A percentile compares a stretch with the other conserved stretches of the same genome.
phyloP scores from a whole-genome alignment of 257 asterid genomes.

The Nicotiana knightiana region DNA sequence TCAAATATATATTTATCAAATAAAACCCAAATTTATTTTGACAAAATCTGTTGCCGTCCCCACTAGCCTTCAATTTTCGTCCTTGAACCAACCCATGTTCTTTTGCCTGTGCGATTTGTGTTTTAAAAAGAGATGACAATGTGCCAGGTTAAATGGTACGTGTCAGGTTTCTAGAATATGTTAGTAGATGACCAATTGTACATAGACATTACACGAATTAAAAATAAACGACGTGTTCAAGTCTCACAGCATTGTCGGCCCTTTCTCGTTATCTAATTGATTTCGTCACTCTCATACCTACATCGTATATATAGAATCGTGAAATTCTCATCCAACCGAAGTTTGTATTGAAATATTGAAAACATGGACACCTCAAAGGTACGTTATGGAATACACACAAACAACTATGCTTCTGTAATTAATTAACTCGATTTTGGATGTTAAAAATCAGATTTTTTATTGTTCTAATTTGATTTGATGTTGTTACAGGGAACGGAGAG shows the following conservation, averaged over 20 bases:
- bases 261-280: neutral
- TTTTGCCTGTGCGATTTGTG: neutral
- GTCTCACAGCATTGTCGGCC: neutral
- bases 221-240: neutral
- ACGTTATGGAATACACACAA: neutral
- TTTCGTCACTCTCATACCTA: neutral
- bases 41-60: too few species aligned
- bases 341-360: neutral
- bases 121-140: neutral
- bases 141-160: neutral
- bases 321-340: neutral
- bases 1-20: too few species aligned
- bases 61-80: too few species aligned
- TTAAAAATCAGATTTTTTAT: neutral
- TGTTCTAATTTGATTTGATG: neutral
- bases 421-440: too few species aligned
- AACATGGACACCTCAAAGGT: slow-evolving; percentile 23
- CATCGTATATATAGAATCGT: neutral
- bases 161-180: neutral
- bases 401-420: neutral
- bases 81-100: neutral
- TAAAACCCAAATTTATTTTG: too few species aligned
- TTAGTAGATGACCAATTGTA: neutral
- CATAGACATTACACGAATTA: neutral
- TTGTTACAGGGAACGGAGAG: slow-evolving; percentile 23